Evolutionary conservation across 371 early-diverging fungal genomes (phyloP).

Genomic region (Batkoa obscura): DNA sequence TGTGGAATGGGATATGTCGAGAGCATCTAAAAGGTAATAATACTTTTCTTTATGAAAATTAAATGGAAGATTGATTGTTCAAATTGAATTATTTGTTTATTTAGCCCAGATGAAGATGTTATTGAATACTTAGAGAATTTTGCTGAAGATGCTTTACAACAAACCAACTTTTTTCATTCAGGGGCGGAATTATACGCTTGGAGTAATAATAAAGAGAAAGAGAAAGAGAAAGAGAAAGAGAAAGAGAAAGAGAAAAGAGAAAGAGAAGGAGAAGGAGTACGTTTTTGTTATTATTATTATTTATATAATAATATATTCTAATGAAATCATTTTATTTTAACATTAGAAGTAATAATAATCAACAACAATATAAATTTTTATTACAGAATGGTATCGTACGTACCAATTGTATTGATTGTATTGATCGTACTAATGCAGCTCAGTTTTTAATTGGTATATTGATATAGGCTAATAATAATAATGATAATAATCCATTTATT

Average conservation of each 20-base stretch:
- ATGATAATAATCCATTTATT: no score
- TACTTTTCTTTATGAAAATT: neutral
- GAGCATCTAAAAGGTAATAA: conserved; percentile 68
- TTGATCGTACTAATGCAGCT: conserved; percentile 98
- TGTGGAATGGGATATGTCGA: conserved; percentile 94
- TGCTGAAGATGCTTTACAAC: conserved; percentile 62
- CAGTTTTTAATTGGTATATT: conserved; percentile 77
- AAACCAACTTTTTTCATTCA: conserved; percentile 84
- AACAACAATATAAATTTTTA: conserved; percentile 7
- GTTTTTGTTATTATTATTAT: no score
- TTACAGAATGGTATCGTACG: conserved; percentile 74
- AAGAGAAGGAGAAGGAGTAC: no score
- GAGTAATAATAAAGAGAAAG: neutral
- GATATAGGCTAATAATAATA: conserved; percentile 8
- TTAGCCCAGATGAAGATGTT: conserved; percentile 67
- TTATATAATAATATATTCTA: no score
- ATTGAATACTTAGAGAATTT: conserved; percentile 72
- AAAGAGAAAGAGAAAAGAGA: no score
- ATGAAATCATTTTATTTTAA: no score
- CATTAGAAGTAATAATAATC: conserved; percentile 4
- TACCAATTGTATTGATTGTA: conserved; percentile 99
- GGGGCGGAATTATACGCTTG: conserved; percentile 45
- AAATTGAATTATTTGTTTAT: neutral
- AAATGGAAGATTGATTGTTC: neutral
- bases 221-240: no score